phyloP scores from a whole-genome alignment of 345 rosid genomes.

The Abelmoschus esculentus region DNA sequence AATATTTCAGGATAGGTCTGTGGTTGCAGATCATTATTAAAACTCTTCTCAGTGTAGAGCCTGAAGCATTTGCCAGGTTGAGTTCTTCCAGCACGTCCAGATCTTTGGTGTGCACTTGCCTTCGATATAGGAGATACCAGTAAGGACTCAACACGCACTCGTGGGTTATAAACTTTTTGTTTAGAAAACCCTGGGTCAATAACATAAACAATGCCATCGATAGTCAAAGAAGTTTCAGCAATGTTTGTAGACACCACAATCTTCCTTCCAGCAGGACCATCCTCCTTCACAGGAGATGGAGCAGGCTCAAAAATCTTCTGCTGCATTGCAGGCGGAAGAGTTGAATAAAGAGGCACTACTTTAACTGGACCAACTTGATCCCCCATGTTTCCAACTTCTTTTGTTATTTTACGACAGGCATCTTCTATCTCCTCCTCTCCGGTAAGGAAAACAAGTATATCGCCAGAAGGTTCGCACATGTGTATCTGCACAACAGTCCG shows the following conservation, averaged over 20 bases:
- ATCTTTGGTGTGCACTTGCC: constrained; percentile 97
- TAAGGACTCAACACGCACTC: constrained; percentile 84
- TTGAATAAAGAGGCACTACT: constrained; percentile 80
- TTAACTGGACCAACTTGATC: constrained; percentile 91
- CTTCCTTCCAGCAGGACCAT: constrained; percentile 86
- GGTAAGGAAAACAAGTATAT: constrained; percentile 89
- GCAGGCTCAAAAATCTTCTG: constrained; percentile 95
- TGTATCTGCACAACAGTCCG: constrained; percentile 91
- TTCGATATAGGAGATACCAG: constrained; percentile 94
- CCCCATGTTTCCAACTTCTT: constrained; percentile 65
- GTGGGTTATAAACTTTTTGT: constrained; percentile 87
- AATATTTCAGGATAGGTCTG: constrained; percentile 93
- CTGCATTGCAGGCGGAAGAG: constrained; percentile 95
- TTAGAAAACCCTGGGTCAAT: constrained; percentile 94
- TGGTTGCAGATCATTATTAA: constrained; percentile 68
- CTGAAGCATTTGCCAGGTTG: constrained; percentile 10
- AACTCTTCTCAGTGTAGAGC: constrained; percentile 42
- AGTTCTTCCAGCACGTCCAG: constrained; percentile 40
- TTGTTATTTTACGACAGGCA: constrained; percentile 82
- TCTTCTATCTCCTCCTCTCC: constrained; percentile 99
- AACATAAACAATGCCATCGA: constrained; percentile 93
- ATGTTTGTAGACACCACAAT: constrained; percentile 92
- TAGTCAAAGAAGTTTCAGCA: constrained; percentile 93
- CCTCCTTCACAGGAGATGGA: constrained; percentile 68
- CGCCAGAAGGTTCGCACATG: constrained; percentile 64